Evolutionary conservation across 176 grass and related monocot species (phyloP).

Genomic region (Cenchrus purpureus): DNA sequence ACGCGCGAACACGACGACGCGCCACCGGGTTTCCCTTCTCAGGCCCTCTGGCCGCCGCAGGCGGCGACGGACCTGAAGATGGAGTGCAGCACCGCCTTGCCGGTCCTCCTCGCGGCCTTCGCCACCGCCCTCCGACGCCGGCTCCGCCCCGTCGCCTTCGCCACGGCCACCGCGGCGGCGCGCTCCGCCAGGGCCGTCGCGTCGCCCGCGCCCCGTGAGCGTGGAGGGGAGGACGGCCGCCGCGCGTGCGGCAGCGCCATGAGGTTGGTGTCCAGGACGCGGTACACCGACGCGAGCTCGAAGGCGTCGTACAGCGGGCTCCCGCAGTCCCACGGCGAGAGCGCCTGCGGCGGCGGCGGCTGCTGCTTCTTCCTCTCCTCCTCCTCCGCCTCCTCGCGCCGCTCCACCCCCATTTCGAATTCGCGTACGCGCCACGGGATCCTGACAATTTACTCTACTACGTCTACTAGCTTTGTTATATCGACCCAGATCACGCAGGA

Average conservation of each 20-base stretch:
- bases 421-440: background rate
- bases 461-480: background rate
- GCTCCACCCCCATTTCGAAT: background rate
- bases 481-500: background rate
- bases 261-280: slow-evolving; percentile 57
- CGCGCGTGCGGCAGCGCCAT: slow-evolving; percentile 42
- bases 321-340: slow-evolving; percentile 63
- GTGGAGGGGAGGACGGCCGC: background rate
- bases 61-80: slow-evolving; percentile 20
- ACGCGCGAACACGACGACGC: background rate
- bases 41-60: slow-evolving; percentile 15
- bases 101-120: slow-evolving; percentile 25
- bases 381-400: background rate
- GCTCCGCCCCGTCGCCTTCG: background rate
- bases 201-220: background rate
- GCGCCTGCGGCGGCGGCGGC: background rate
- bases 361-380: background rate
- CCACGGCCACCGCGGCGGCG: background rate
- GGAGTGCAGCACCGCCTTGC: slow-evolving; percentile 38
- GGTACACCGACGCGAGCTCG: slow-evolving; percentile 62
- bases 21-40: background rate
- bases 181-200: background rate
- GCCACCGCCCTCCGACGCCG: background rate
- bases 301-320: slow-evolving; percentile 74
- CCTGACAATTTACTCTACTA: background rate